Percentiles rank a stretch among this genome's conserved stretches.
These are phyloP conservation scores for Prunus kanzakura DNA, from an alignment of 306 rosid genomes.

Conservation along the genomic window DNA sequence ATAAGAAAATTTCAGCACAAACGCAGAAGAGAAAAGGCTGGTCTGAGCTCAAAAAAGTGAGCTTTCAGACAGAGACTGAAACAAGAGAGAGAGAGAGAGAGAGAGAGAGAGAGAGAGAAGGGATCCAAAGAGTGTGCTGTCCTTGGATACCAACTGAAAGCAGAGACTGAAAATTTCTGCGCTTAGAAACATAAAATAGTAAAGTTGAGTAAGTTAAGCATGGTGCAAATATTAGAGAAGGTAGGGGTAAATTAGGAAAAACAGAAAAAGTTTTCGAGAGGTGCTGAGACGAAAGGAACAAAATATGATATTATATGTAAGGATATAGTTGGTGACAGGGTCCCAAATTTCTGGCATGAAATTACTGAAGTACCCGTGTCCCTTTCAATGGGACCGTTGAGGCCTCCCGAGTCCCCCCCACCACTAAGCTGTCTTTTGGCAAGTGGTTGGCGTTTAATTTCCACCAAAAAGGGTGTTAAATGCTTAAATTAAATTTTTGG, in stretches of 20 bases:
- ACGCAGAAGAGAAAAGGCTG: conserved; percentile 21
- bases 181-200: background rate
- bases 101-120: conserved; percentile 23
- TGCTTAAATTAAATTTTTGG: background rate
- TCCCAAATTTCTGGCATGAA: background rate
- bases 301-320: background rate
- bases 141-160: conserved; percentile 43
- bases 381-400: background rate
- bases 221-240: background rate
- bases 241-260: conserved; percentile 25
- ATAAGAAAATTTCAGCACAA: conserved; percentile 27
- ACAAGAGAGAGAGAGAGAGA: conserved; percentile 21
- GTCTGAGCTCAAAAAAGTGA: conserved; percentile 26
- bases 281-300: conserved; percentile 1
- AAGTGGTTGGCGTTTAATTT: background rate
- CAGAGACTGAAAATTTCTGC: background rate
- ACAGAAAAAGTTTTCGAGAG: background rate
- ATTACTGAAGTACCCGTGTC: background rate
- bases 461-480: background rate
- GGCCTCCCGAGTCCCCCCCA: background rate
- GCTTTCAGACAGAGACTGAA: conserved; percentile 27
- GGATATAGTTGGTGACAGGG: background rate
- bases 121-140: conserved; percentile 39
- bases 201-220: background rate
- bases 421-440: background rate